These are phyloP conservation scores for Leccinum truebloodii DNA, from an alignment of 768 basidiomycete genomes.

Conservation along the genomic window DNA sequence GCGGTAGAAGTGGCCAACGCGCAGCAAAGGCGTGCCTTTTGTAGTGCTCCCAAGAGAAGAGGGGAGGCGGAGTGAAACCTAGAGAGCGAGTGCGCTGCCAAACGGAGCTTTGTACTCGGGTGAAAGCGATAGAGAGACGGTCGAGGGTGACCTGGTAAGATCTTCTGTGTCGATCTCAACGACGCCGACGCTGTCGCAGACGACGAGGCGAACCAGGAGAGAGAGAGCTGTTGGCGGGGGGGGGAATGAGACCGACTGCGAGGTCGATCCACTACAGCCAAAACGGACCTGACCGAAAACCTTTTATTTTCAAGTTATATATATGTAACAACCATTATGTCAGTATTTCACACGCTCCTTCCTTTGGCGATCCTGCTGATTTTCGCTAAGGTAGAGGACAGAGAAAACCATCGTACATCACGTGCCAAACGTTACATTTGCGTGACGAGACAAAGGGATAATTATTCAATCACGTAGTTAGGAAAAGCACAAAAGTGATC, in stretches of 20 bases:
- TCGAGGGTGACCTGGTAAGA: conserved; percentile 29
- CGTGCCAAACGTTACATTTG: no score
- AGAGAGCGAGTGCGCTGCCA: conserved; percentile 13
- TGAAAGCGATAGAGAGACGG: conserved; percentile 7
- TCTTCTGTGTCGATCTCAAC: conserved; percentile 39
- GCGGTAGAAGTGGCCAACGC: conserved; percentile 66
- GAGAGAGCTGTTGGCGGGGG: conserved; percentile 31
- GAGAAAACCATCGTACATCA: no score
- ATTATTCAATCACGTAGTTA: no score
- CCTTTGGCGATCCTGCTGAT: conserved; percentile 4
- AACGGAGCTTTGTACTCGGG: conserved; percentile 20
- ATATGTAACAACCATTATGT: conserved; percentile 25
- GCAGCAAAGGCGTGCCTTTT: conserved; percentile 96
- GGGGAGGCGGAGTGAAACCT: conserved; percentile 25
- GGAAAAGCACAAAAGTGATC: no score
- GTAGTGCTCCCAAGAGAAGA: conserved; percentile 35
- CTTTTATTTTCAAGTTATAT: conserved; percentile 30
- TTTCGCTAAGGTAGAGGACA: no score
- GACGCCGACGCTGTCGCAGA: conserved; percentile 46
- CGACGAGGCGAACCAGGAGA: conserved; percentile 34
- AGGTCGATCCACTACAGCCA: conserved; percentile 46
- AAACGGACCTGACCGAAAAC: conserved; percentile 28
- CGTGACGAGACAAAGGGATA: no score
- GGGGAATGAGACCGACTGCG: conserved; percentile 45
- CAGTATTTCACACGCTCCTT: conserved; percentile 25